Evolutionary conservation across 345 rosid genomes (phyloP).

Genomic region (Pugionium dolabratum): DNA sequence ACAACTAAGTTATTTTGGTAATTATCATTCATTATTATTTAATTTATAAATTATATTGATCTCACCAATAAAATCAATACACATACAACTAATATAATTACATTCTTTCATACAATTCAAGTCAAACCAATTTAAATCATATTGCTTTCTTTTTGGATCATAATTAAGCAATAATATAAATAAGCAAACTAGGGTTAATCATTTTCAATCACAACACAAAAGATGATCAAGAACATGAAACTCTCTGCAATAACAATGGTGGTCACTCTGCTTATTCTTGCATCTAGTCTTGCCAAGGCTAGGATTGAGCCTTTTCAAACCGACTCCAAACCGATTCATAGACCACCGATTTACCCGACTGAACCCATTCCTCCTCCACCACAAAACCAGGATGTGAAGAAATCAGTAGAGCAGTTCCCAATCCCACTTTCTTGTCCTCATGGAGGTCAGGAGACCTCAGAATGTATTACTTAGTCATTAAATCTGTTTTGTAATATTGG

Average conservation of each 20-base stretch:
- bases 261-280: neutral
- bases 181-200: neutral
- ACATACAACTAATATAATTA: too few relatives aligned
- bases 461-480: too few relatives aligned
- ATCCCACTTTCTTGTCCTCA: neutral
- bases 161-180: slow-evolving; percentile 6
- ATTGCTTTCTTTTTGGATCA: too few relatives aligned
- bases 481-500: too few relatives aligned
- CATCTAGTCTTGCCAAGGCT: neutral
- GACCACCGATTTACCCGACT: neutral
- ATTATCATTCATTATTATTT: too few relatives aligned
- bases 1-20: too few relatives aligned
- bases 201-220: neutral
- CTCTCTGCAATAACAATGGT: too few relatives aligned
- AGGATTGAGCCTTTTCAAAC: neutral
- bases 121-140: too few relatives aligned
- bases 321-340: neutral
- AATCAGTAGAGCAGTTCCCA: slow-evolving; percentile 7
- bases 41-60: too few relatives aligned
- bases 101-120: too few relatives aligned
- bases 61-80: too few relatives aligned
- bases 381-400: neutral
- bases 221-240: neutral
- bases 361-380: neutral
- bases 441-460: neutral